Percentiles rank a stretch among this genome's conserved stretches.
phyloP scores from a whole-genome alignment of 78 protist species.

The Dictyostelium intermedium region DNA sequence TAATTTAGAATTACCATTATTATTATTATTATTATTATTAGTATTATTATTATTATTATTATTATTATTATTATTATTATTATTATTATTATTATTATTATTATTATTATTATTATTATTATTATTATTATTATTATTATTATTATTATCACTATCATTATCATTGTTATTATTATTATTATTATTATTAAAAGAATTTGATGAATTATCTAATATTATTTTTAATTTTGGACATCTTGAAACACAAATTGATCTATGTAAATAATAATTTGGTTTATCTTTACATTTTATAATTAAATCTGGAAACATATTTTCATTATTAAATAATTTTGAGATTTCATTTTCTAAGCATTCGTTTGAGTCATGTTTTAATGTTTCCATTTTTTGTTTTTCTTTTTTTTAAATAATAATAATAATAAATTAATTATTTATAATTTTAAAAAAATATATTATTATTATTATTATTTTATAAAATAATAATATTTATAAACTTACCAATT shows the following conservation, averaged over 20 bases:
- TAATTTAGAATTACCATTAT: background rate
- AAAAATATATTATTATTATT: background rate
- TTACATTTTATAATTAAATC: conserved; percentile 34
- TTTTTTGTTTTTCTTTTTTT: background rate
- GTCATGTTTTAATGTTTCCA: background rate
- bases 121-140: background rate
- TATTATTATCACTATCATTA: too few relatives aligned
- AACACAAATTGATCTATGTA: conserved; percentile 65
- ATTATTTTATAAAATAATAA: background rate
- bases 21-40: background rate
- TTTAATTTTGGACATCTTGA: conserved; percentile 66
- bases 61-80: background rate
- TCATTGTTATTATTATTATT: background rate
- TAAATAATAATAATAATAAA: background rate
- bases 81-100: background rate
- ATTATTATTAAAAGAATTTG: background rate
- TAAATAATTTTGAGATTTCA: conserved; percentile 1
- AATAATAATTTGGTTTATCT: background rate
- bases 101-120: background rate
- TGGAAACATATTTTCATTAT: conserved; percentile 46
- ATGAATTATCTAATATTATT: background rate
- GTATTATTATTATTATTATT: background rate
- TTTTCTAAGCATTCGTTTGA: background rate
- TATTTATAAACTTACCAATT: too few relatives aligned
- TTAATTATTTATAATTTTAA: background rate